A percentile compares a stretch with the other conserved stretches of the same genome.
phyloP scores from a whole-genome alignment of 1,284 basidiomycete genomes.

The Rugosomyces carneus region DNA sequence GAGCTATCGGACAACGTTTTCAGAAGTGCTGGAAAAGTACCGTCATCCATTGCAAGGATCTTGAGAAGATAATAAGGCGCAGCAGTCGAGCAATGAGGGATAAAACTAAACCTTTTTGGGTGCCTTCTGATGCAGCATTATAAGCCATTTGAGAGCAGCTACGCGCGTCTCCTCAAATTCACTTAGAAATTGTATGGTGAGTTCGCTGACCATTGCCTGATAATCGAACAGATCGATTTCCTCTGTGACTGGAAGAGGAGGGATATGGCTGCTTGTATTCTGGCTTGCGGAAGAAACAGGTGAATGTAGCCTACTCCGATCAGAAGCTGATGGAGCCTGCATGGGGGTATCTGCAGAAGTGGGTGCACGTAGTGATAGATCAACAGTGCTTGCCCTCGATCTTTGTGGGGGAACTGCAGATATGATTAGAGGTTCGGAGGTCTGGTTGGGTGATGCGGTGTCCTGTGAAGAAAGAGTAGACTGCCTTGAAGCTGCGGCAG shows the following conservation, averaged over 20 bases:
- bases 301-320: slow-evolving; percentile 50
- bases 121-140: slow-evolving; percentile 98
- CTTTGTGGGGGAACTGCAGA: slow-evolving; percentile 15
- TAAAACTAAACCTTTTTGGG: slow-evolving; percentile 75
- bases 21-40: slow-evolving; percentile 90
- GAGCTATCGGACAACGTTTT: slow-evolving; percentile 97
- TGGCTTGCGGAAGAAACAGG: slow-evolving; percentile 42
- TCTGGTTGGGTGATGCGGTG: slow-evolving; percentile 37
- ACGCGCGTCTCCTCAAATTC: slow-evolving; percentile 96
- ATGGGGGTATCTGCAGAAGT: slow-evolving; percentile 15
- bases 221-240: slow-evolving; percentile 88
- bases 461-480: slow-evolving; percentile 40
- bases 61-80: slow-evolving; percentile 23
- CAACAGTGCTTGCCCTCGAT: slow-evolving; percentile 26
- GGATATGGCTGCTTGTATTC: slow-evolving; percentile 26
- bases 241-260: slow-evolving; percentile 30
- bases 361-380: slow-evolving; percentile 20
- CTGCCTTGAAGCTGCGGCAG: slow-evolving; percentile 40
- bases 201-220: slow-evolving; percentile 83
- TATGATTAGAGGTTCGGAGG: slow-evolving; percentile 22
- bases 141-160: slow-evolving; percentile 94
- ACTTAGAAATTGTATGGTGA: slow-evolving; percentile 92
- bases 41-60: slow-evolving; percentile 95
- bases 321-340: slow-evolving; percentile 14
- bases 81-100: background rate